Evolutionary conservation across 805 yeast genomes (phyloP).

Genomic region (Metschnikowia anglica): DNA sequence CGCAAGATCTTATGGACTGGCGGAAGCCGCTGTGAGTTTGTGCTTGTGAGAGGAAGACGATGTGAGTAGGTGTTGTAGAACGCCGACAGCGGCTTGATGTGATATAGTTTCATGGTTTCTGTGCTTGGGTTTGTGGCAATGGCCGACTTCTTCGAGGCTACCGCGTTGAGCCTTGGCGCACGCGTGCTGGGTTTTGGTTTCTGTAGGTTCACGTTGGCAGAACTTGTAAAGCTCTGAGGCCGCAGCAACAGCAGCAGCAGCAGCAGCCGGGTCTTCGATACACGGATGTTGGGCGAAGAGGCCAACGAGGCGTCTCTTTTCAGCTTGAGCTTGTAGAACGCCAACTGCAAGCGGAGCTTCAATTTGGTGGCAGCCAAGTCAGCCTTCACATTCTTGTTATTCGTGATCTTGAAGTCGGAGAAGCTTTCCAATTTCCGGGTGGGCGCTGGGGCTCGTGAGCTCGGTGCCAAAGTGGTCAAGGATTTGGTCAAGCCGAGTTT

Average conservation of each 20-base stretch:
- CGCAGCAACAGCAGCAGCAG: constrained; percentile 4
- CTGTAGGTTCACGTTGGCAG: constrained; percentile 20
- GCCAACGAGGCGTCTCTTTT: constrained; percentile 16
- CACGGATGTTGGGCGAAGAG: constrained; percentile 17
- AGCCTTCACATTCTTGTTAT: constrained; percentile 30
- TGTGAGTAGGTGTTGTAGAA: constrained; percentile 25
- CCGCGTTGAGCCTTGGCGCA: constrained; percentile 16
- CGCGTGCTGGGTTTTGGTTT: constrained; percentile 6
- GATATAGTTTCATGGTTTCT: constrained; percentile 32
- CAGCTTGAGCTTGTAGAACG: constrained; percentile 39
- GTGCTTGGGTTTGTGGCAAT: not conserved
- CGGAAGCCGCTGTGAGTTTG: constrained; percentile 25
- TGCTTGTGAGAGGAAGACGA: constrained; percentile 15
- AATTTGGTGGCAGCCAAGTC: constrained; percentile 45
- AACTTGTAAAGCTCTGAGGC: constrained; percentile 8
- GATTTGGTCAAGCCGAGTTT: constrained; percentile 19
- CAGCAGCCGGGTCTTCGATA: constrained; percentile 12
- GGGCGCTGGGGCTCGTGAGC: not conserved
- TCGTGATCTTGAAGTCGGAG: constrained; percentile 27
- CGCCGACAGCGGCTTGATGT: constrained; percentile 38
- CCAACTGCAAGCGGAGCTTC: constrained; percentile 43
- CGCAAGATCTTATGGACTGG: constrained; percentile 44
- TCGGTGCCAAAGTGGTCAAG: constrained; percentile 16
- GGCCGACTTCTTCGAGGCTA: not conserved
- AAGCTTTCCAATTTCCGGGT: constrained; percentile 23